A percentile compares a stretch with the other conserved stretches of the same genome.
These are phyloP conservation scores for Podila epicladia DNA, from an alignment of 192 early-diverging fungal genomes.

Conservation along the genomic window DNA sequence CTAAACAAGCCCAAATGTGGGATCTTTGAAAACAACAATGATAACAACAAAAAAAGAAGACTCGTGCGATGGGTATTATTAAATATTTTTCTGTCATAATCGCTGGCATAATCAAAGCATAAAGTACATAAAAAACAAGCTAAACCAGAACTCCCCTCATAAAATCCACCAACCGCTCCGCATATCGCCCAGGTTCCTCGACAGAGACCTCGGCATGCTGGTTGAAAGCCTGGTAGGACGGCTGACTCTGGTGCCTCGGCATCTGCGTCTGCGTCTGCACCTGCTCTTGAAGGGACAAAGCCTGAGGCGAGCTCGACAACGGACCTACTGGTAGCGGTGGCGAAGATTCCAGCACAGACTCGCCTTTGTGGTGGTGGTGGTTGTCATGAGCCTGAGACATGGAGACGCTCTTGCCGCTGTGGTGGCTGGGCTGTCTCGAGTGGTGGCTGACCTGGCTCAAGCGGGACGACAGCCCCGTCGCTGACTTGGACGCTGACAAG, in stretches of 20 bases:
- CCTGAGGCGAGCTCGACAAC: background rate
- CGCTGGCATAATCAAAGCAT: too few relatives aligned
- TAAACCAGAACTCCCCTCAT: slow-evolving; percentile 34
- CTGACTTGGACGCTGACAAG: slow-evolving; percentile 4
- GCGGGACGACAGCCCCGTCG: slow-evolving; percentile 3
- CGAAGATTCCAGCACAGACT: background rate
- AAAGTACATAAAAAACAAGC: background rate
- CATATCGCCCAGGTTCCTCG: slow-evolving; percentile 43
- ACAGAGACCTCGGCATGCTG: slow-evolving; percentile 44
- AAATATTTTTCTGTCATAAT: background rate
- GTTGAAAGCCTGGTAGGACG: background rate
- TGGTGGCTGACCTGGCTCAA: slow-evolving; percentile 43
- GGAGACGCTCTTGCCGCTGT: slow-evolving; percentile 19
- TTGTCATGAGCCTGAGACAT: background rate
- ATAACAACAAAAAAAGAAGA: background rate
- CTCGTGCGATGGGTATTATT: too few relatives aligned
- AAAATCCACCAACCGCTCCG: slow-evolving; percentile 39
- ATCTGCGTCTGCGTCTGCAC: background rate
- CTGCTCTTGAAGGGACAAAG: background rate
- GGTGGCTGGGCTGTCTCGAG: slow-evolving; percentile 43
- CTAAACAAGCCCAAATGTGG: background rate
- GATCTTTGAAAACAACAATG: background rate
- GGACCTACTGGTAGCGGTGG: background rate
- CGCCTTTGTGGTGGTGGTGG: background rate
- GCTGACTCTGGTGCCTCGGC: background rate